Conservation (phyloP, 2,329 filamentous ascomycete genomes). For the Xylariomycetidae sp. region DNA sequence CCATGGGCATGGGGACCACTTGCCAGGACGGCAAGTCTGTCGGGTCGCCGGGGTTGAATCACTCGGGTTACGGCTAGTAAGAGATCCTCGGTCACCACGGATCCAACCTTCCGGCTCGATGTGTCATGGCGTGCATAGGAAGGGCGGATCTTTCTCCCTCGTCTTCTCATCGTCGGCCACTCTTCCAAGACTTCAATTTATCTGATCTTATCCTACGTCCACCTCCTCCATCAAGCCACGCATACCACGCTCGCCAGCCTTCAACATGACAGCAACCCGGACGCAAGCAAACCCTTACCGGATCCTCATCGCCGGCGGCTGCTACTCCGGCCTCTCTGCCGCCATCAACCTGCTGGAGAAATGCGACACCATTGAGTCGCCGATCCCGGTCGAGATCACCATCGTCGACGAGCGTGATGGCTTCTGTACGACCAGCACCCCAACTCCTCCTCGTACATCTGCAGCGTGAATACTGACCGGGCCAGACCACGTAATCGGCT, state of each 20-base stretch:
- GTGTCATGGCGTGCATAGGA: too few relatives aligned
- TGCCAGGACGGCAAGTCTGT: too few relatives aligned
- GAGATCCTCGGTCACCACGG: too few relatives aligned
- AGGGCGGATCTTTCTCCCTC: too few relatives aligned
- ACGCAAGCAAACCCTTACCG: constrained; percentile 33
- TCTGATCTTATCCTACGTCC: too few relatives aligned
- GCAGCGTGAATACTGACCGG: constrained; percentile 7
- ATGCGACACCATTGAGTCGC: constrained; percentile 42
- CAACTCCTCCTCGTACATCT: neutral
- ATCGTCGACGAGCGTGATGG: constrained; percentile 76
- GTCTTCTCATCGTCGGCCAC: too few relatives aligned
- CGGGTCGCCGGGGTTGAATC: too few relatives aligned
- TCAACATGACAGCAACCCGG: constrained; percentile 6
- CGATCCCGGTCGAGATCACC: constrained; percentile 60
- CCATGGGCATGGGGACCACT: too few relatives aligned
- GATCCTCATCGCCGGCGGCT: constrained; percentile 64
- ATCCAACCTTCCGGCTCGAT: too few relatives aligned
- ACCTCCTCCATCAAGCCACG: neutral
- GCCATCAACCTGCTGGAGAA: constrained; percentile 63
- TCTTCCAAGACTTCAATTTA: too few relatives aligned
- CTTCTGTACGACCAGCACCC: constrained; percentile 55
- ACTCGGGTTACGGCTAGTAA: too few relatives aligned
- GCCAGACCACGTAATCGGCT: constrained; percentile 68
- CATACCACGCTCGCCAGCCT: constrained; percentile 10
- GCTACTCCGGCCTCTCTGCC: constrained; percentile 64